These are phyloP conservation scores for Blakeslea trispora DNA, from an alignment of 371 early-diverging fungal species.

Conservation along the genomic window DNA sequence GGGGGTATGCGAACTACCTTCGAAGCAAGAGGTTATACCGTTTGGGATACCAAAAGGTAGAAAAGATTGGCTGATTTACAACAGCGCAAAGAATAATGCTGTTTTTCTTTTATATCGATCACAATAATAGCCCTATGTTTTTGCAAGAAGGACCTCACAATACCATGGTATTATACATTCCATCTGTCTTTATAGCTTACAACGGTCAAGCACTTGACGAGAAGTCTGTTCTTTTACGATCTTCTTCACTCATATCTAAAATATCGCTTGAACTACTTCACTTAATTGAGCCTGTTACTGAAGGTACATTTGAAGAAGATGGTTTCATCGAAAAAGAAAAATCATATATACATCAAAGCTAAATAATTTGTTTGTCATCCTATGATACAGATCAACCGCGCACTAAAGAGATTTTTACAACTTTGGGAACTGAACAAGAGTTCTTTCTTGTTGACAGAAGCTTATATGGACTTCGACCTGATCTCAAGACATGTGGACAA, in stretches of 20 bases:
- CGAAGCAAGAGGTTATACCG: slow-evolving; percentile 98
- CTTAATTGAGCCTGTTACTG: slow-evolving; percentile 64
- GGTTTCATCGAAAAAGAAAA: too few relatives aligned
- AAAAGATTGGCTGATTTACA: too few relatives aligned
- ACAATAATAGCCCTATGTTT: slow-evolving; percentile 86
- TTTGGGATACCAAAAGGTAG: slow-evolving; percentile 92
- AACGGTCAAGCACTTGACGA: slow-evolving; percentile 98
- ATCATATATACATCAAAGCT: too few relatives aligned
- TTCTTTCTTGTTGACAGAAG: slow-evolving; percentile 96
- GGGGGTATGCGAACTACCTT: slow-evolving; percentile 98
- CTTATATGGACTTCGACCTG: slow-evolving; percentile 90
- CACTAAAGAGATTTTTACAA: slow-evolving; percentile 81
- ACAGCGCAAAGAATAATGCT: too few relatives aligned
- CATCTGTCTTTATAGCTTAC: slow-evolving; percentile 97
- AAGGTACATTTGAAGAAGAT: slow-evolving; percentile 38
- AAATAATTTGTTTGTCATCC: neutral
- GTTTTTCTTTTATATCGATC: neutral
- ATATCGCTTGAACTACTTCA: slow-evolving; percentile 78
- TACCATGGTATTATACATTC: slow-evolving; percentile 92
- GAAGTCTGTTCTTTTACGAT: slow-evolving; percentile 96
- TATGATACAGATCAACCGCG: slow-evolving; percentile 25
- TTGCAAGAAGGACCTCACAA: slow-evolving; percentile 91
- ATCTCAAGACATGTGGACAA: slow-evolving; percentile 95
- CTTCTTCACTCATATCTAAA: slow-evolving; percentile 81
- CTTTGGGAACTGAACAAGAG: slow-evolving; percentile 97